Percentiles rank a stretch among this genome's conserved stretches.
Evolutionary conservation across 805 yeast species (phyloP).

Genomic region (Ogataea henricii): DNA sequence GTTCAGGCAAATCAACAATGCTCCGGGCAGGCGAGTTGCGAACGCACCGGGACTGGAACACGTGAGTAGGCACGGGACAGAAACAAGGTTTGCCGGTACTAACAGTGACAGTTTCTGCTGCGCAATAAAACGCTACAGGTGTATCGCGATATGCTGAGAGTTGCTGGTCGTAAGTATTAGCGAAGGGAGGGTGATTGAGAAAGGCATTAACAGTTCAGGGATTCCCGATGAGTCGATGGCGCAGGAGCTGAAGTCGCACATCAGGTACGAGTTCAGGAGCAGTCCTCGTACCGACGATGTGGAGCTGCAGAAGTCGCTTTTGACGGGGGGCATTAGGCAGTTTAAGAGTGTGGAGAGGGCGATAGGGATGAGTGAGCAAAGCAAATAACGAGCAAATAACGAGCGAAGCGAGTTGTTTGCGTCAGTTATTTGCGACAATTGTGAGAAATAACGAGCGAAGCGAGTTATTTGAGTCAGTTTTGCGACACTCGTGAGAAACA

Average conservation of each 20-base stretch:
- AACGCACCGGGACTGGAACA: background rate
- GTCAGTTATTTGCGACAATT: too few species aligned
- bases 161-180: slow-evolving; percentile 20
- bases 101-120: slow-evolving; percentile 30
- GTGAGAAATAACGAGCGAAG: too few species aligned
- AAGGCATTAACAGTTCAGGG: slow-evolving; percentile 12
- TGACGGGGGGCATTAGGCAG: slow-evolving; percentile 37
- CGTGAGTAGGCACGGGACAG: too few species aligned
- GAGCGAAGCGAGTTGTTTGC: too few species aligned
- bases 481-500: too few species aligned
- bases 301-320: slow-evolving; percentile 30
- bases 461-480: too few species aligned
- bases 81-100: too few species aligned
- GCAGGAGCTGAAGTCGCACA: slow-evolving; percentile 29
- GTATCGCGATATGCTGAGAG: slow-evolving; percentile 36
- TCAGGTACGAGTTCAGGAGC: slow-evolving; percentile 36
- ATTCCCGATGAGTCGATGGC: slow-evolving; percentile 26
- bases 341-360: slow-evolving; percentile 33
- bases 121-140: slow-evolving; percentile 30
- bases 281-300: slow-evolving; percentile 27
- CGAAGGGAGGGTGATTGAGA: too few species aligned
- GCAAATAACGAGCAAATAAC: slow-evolving; percentile 1
- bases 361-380: slow-evolving; percentile 29
- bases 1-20: too few species aligned
- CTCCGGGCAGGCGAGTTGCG: background rate